Percentiles rank a stretch among this genome's conserved stretches.
phyloP scores from a whole-genome alignment of 164 flowering plant genomes.

The Annona cherimola region DNA sequence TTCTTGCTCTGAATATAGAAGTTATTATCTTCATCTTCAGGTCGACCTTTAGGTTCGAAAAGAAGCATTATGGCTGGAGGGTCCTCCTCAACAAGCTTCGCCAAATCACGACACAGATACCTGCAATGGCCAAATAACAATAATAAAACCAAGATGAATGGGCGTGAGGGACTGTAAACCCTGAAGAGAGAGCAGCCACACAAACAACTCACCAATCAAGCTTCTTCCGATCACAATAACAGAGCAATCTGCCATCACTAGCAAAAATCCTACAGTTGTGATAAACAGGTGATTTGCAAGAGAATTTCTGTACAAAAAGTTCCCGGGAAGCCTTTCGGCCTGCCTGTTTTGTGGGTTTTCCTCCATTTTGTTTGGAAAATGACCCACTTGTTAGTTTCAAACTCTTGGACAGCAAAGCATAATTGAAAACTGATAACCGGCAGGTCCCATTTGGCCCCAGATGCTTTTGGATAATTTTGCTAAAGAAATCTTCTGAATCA shows the following conservation, averaged over 20 bases:
- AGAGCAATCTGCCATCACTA: conserved; percentile 86
- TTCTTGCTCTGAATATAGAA: conserved; percentile 92
- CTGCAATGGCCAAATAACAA: conserved; percentile 27
- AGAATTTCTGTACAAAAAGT: conserved; percentile 83
- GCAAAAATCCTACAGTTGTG: conserved; percentile 97
- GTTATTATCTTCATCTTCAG: conserved; percentile 95
- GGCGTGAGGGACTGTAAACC: neutral
- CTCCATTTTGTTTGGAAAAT: conserved; percentile 41
- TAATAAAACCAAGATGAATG: neutral
- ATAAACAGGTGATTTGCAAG: conserved; percentile 97
- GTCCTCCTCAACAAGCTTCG: conserved; percentile 75
- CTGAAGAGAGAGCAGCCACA: conserved; percentile 11
- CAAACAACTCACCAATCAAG: conserved; percentile 80
- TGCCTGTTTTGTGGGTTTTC: conserved; percentile 38
- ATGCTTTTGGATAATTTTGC: conserved; percentile 38
- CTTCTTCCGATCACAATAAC: conserved; percentile 92
- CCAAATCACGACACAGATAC: conserved; percentile 75
- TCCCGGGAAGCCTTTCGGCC: conserved; percentile 64
- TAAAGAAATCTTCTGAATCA: conserved; percentile 33
- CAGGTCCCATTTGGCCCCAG: conserved; percentile 64
- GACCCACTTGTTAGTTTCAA: conserved; percentile 28
- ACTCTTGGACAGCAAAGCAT: conserved; percentile 49
- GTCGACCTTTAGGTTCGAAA: conserved; percentile 99
- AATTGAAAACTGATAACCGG: conserved; percentile 61
- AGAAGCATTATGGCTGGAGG: conserved; percentile 93